Base-by-base conservation (phyloP, 768 basidiomycete genomes). In the Glaciozyma martinii region DNA sequence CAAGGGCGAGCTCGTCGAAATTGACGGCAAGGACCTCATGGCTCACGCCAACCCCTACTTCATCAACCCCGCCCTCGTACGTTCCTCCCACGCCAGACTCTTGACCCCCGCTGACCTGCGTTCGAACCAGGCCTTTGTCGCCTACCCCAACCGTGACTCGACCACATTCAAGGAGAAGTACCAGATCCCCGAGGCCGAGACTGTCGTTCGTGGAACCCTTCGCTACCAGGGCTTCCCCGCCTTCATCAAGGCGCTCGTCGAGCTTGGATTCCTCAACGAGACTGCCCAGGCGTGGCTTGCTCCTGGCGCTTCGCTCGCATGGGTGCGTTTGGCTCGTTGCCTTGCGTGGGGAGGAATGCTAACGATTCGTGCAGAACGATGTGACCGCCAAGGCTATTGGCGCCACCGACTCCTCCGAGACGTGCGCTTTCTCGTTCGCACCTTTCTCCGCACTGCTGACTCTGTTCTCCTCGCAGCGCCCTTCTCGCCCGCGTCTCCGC, bases 141-240 rank as follows among this genome's bases (percentile, higher is more conserved):
- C 86, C 37, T 98, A 98, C 79, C 93, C 95, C 65, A 99, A 99
- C 81, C 85, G 95, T 62, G 86, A 99, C 79, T 93, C 90, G 3
- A 82, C 85, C 5, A 86, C 88, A 10, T 99, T 92, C 85, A 82
- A 83, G 67, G 86, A 95, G 78, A 91, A 81, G 74, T 99, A 99
- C 81, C 80, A 83, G 70, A 93, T 99, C 69, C 88, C 89, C 18
- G 95, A 98, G 77, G 91, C 90, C 15, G 85, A 95, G 79, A 92
- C 89, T 6, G 82, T 93, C 66, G 82, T 97, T 57, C 84, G 95
- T 40, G 95, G 95, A 33, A 97, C 95, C 3, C 79, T 98, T 76
- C 82, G 94, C 66, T 97, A 91, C 78, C 89, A 91, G 74, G 93
- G 93, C 59, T 97, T 97, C 89, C 91, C 92, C 13, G 87, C 89